A percentile compares a stretch with the other conserved stretches of the same genome.
phyloP scores from a whole-genome alignment of 1,284 basidiomycete genomes.

The Boletus sp. region DNA sequence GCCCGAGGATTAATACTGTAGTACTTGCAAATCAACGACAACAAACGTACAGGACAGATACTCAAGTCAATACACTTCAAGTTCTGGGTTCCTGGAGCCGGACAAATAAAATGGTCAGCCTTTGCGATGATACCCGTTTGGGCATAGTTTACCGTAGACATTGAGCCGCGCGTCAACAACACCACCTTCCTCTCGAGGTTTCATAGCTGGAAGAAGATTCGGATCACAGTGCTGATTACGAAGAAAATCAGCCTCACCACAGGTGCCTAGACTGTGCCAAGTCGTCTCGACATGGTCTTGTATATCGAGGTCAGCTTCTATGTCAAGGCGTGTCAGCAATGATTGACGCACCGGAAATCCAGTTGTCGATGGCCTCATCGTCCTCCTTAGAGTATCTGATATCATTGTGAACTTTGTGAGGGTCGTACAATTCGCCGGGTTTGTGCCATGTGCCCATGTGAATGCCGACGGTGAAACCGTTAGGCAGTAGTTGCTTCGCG shows the following conservation, averaged over 20 bases:
- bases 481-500: constrained; percentile 57
- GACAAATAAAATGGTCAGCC: not conserved
- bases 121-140: not conserved
- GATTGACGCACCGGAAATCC: constrained; percentile 43
- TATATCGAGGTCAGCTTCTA: not conserved
- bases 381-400: constrained; percentile 62
- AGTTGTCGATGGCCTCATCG: constrained; percentile 67
- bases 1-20: constrained; percentile 5
- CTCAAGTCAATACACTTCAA: constrained; percentile 65
- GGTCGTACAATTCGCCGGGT: constrained; percentile 52
- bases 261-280: constrained; percentile 62
- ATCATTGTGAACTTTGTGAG: constrained; percentile 58
- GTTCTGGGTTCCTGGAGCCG: constrained; percentile 38
- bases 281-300: constrained; percentile 69
- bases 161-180: constrained; percentile 70
- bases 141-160: constrained; percentile 47
- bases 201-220: constrained; percentile 47
- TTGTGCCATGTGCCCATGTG: constrained; percentile 70
- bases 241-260: constrained; percentile 24
- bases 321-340: not conserved
- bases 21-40: not conserved
- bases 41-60: constrained; percentile 56
- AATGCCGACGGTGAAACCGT: constrained; percentile 63
- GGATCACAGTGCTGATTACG: not conserved
- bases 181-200: constrained; percentile 71